Percentiles rank a stretch among this genome's conserved stretches.
These are phyloP conservation scores for Lactifluus piperatus DNA, from an alignment of 768 basidiomycete species.

Conservation along the genomic window DNA sequence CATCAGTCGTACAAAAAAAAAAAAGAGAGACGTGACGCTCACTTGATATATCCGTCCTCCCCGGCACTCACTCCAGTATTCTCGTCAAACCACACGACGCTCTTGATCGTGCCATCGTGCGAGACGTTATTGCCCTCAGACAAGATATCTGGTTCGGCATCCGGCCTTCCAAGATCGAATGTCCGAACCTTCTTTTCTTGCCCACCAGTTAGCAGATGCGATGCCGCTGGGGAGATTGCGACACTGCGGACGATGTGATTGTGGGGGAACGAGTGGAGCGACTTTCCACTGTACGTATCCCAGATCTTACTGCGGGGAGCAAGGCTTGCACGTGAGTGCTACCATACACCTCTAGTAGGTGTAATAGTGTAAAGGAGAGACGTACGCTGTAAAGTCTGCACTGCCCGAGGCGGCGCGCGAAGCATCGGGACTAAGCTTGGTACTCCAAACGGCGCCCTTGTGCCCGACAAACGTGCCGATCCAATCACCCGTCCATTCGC, in stretches of 20 bases:
- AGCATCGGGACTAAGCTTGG: constrained; percentile 81
- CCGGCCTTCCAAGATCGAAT: constrained; percentile 81
- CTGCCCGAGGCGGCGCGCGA: constrained; percentile 86
- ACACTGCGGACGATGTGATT: constrained; percentile 97
- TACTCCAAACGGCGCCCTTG: constrained; percentile 96
- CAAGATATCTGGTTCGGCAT: constrained; percentile 81
- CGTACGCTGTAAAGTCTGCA: constrained; percentile 96
- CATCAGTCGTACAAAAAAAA: neutral
- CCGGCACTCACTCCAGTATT: constrained; percentile 83
- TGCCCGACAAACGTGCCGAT: constrained; percentile 87
- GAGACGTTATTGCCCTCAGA: constrained; percentile 48
- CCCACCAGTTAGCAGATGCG: constrained; percentile 80
- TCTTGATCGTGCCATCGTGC: constrained; percentile 87
- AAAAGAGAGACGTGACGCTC: constrained; percentile 20
- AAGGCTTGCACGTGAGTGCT: neutral
- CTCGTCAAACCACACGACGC: constrained; percentile 89
- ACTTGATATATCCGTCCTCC: constrained; percentile 91
- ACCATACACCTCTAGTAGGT: constrained; percentile 8
- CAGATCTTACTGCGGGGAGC: constrained; percentile 70
- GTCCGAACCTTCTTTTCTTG: constrained; percentile 97
- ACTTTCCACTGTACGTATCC: constrained; percentile 87
- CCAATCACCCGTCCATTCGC: constrained; percentile 99
- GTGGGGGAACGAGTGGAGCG: constrained; percentile 92
- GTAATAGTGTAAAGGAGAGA: constrained; percentile 12
- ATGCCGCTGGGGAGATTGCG: constrained; percentile 64